A percentile compares a stretch with the other conserved stretches of the same genome.
phyloP scores from a whole-genome alignment of 345 rosid genomes.

The Brassica rapa region DNA sequence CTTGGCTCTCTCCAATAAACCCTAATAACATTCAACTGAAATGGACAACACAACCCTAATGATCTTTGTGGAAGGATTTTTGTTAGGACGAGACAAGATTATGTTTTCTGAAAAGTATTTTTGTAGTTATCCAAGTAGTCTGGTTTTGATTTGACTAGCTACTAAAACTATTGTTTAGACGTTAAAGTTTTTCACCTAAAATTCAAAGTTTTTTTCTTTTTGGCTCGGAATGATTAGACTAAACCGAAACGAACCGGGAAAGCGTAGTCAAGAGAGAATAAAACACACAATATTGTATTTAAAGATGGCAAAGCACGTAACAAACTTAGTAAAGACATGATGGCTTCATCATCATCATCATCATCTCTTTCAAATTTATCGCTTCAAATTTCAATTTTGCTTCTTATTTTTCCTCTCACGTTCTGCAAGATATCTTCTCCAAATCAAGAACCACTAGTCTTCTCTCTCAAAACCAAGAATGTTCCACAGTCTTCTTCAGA shows the following conservation, averaged over 20 bases:
- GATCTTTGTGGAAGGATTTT: background rate
- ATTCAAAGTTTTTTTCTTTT: background rate
- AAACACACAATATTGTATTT: constrained; percentile 27
- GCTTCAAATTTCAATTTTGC: constrained; percentile 34
- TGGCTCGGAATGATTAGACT: background rate
- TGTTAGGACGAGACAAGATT: constrained; percentile 7
- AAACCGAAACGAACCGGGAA: constrained; percentile 29
- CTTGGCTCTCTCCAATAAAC: constrained; percentile 12
- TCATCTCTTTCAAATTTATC: constrained; percentile 24
- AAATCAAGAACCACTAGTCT: constrained; percentile 44
- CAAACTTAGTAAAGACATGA: constrained; percentile 26
- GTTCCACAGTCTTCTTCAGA: constrained; percentile 64
- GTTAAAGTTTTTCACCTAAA: background rate
- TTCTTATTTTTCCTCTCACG: constrained; percentile 39
- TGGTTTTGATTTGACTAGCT: constrained; percentile 29
- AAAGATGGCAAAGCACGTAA: constrained; percentile 35
- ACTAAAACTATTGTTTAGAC: constrained; percentile 29
- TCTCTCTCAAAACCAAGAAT: constrained; percentile 54
- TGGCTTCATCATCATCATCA: constrained; percentile 32
- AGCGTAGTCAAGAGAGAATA: background rate
- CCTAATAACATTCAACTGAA: constrained; percentile 16
- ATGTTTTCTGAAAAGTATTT: constrained; percentile 11
- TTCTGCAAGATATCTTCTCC: constrained; percentile 30
- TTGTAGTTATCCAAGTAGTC: background rate
- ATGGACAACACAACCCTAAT: constrained; percentile 21